These are phyloP conservation scores for Acanthamoeba triangularis DNA, from an alignment of 208 protist genomes.

Conservation along the genomic window DNA sequence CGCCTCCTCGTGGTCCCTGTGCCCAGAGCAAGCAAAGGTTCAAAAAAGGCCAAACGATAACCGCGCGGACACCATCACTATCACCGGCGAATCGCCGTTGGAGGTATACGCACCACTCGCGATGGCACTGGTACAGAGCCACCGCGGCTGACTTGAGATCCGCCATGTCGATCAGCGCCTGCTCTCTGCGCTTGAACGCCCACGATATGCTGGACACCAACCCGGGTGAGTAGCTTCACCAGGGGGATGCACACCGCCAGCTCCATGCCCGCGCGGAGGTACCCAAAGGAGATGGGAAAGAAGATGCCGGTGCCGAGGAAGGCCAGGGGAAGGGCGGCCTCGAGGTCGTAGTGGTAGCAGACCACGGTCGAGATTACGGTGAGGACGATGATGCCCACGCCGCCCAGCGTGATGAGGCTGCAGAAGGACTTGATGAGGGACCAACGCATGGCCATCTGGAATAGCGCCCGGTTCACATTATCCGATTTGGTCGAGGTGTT, in stretches of 20 bases:
- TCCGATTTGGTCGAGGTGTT: background rate
- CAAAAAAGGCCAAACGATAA: too few relatives aligned
- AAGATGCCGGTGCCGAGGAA: constrained; percentile 39
- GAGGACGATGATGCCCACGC: constrained; percentile 11
- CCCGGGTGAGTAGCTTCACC: background rate
- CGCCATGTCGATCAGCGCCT: constrained; percentile 38
- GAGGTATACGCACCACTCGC: background rate
- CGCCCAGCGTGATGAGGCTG: constrained; percentile 18
- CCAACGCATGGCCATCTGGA: constrained; percentile 2
- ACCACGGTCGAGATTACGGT: background rate
- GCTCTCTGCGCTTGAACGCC: constrained; percentile 42
- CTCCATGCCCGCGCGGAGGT: background rate
- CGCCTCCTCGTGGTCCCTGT: constrained; percentile 4
- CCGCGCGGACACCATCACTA: background rate
- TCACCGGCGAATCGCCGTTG: background rate
- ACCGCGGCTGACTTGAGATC: constrained; percentile 24
- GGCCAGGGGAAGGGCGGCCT: constrained; percentile 12
- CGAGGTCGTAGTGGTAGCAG: constrained; percentile 25
- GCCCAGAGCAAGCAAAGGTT: too few relatives aligned
- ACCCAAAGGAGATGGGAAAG: constrained; percentile 65
- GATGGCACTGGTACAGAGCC: constrained; percentile 44
- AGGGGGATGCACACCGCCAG: background rate
- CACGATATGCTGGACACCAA: constrained; percentile 14
- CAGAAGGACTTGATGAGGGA: constrained; percentile 35
- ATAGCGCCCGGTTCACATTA: background rate